Evolutionary conservation across 495 filamentous ascomycete genomes (phyloP).

Genomic region (Clavariopsis aquatica): DNA sequence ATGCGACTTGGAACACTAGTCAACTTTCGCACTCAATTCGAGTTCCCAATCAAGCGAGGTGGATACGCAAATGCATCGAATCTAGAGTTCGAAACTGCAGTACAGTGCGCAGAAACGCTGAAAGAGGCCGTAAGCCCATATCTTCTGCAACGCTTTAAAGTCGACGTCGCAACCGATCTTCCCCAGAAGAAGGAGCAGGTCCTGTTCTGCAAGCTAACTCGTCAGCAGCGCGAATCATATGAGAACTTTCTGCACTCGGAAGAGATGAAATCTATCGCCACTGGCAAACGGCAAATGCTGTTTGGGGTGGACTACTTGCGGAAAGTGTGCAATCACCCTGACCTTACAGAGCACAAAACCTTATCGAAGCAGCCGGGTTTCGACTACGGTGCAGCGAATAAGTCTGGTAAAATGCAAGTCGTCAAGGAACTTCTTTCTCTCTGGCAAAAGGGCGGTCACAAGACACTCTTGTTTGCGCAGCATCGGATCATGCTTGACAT

Average conservation of each 20-base stretch:
- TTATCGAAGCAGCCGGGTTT: slow-evolving; percentile 61
- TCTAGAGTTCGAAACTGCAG: slow-evolving; percentile 85
- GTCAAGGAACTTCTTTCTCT: slow-evolving; percentile 77
- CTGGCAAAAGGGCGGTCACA: slow-evolving; percentile 86
- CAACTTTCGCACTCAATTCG: slow-evolving; percentile 84
- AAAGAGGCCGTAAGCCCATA: slow-evolving; percentile 91
- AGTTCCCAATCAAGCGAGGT: slow-evolving; percentile 85
- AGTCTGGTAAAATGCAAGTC: slow-evolving; percentile 95
- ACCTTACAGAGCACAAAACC: slow-evolving; percentile 69
- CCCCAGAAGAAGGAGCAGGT: slow-evolving; percentile 95
- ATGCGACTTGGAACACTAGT: slow-evolving; percentile 93
- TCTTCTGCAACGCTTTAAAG: slow-evolving; percentile 88
- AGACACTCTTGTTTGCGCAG: slow-evolving; percentile 88
- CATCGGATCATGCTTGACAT: slow-evolving; percentile 92
- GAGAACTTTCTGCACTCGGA: slow-evolving; percentile 75
- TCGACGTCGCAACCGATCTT: slow-evolving; percentile 88
- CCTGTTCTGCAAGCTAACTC: slow-evolving; percentile 88
- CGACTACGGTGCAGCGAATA: slow-evolving; percentile 68
- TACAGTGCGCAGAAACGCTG: slow-evolving; percentile 83
- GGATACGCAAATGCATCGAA: slow-evolving; percentile 94
- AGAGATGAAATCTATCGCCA: slow-evolving; percentile 76
- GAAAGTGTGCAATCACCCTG: slow-evolving; percentile 97
- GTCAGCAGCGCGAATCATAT: slow-evolving; percentile 73
- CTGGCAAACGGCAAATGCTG: slow-evolving; percentile 72
- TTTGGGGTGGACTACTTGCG: slow-evolving; percentile 88